phyloP scores from a whole-genome alignment of 169 alveolate species.

The Plasmodium sp. region DNA sequence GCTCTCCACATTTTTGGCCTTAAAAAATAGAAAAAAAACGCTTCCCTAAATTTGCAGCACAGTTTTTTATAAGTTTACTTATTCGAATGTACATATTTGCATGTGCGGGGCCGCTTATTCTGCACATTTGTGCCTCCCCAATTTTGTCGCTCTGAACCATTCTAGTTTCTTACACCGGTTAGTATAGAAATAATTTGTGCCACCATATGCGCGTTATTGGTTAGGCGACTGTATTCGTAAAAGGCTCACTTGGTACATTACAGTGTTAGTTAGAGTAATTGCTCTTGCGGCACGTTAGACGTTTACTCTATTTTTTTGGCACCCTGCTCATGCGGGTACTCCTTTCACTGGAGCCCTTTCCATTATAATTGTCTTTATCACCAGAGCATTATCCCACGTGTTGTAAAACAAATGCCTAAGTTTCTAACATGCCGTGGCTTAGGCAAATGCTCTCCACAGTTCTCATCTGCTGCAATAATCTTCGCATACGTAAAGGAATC shows the following conservation, averaged over 20 bases:
- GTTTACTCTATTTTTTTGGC: not conserved
- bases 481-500: not conserved
- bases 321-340: not conserved
- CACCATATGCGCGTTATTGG: not conserved
- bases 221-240: not conserved
- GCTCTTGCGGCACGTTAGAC: not conserved
- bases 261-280: not conserved
- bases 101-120: not conserved
- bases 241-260: not conserved
- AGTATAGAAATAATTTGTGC: not conserved
- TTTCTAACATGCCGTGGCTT: not conserved
- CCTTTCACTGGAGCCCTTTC: not conserved
- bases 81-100: not conserved
- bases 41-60: not conserved
- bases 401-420: not conserved
- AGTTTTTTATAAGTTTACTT: not conserved
- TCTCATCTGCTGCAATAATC: not conserved
- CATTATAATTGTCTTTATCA: not conserved
- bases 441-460: not conserved
- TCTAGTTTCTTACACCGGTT: not conserved
- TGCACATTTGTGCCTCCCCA: not conserved
- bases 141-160: not conserved
- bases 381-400: not conserved
- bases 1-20: not conserved
- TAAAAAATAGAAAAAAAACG: not conserved